These are phyloP conservation scores for Gypsophila paniculata DNA, from an alignment of 179 eudicot species.

Conservation along the genomic window DNA sequence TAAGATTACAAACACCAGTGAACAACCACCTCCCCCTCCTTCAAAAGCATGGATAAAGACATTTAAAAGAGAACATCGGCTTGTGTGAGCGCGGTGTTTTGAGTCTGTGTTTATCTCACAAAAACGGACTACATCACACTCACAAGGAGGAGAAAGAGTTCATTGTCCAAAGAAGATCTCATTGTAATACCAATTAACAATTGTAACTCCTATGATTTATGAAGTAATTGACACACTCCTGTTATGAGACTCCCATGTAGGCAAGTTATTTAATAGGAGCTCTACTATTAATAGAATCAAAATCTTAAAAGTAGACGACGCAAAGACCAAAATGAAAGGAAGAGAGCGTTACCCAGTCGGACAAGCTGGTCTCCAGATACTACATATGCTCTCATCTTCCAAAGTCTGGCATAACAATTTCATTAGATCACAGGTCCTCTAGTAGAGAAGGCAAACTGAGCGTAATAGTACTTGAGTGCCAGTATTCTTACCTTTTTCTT, in stretches of 20 bases:
- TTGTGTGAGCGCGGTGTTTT: not conserved
- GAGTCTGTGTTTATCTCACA: not conserved
- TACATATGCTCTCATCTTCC: constrained; percentile 51
- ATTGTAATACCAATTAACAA: no score
- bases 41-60: not conserved
- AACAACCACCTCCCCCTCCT: no score
- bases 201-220: no score
- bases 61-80: not conserved
- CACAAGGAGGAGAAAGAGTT: no score
- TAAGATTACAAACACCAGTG: no score
- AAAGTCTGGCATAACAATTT: constrained; percentile 37
- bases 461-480: not conserved
- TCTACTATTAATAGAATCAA: not conserved
- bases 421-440: constrained; percentile 18
- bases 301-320: not conserved
- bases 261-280: no score
- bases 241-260: no score
- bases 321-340: constrained; percentile 1
- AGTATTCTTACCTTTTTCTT: constrained; percentile 57
- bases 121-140: no score
- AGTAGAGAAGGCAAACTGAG: constrained; percentile 12
- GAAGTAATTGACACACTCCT: no score
- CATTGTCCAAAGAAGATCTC: no score
- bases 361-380: constrained; percentile 92
- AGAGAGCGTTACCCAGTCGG: constrained; percentile 65